These are phyloP conservation scores for Cladorrhinum sp. DNA, from an alignment of 2,329 filamentous ascomycete genomes.

Conservation along the genomic window DNA sequence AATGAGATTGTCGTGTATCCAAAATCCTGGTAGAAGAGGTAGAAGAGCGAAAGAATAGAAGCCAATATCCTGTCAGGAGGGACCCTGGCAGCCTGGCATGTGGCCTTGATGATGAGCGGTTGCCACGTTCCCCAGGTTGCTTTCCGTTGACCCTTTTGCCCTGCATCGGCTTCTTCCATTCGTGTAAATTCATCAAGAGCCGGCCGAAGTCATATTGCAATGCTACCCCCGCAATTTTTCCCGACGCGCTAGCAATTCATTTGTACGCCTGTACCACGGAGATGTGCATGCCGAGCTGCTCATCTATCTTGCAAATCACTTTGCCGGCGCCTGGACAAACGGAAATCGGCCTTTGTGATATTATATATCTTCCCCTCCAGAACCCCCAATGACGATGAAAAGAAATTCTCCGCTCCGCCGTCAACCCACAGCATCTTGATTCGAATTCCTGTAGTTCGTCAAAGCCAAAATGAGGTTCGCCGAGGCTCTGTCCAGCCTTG, in stretches of 20 bases:
- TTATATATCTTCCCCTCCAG: background rate
- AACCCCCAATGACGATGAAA: background rate
- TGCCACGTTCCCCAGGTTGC: background rate
- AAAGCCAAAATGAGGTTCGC: background rate
- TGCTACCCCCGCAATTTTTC: background rate
- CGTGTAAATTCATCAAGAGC: background rate
- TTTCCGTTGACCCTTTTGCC: background rate
- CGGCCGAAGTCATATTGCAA: background rate
- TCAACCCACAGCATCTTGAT: background rate
- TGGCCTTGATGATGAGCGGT: too few species aligned
- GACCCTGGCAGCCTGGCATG: too few species aligned
- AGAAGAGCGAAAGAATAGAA: too few species aligned
- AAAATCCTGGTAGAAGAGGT: too few species aligned
- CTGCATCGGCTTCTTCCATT: too few species aligned
- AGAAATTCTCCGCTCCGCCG: background rate
- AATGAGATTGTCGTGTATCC: background rate
- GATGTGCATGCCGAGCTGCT: background rate
- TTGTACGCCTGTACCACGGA: background rate
- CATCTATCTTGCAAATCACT: background rate
- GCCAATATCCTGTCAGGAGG: too few species aligned
- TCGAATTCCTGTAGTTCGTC: background rate
- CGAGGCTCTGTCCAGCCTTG: background rate
- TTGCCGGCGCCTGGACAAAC: background rate
- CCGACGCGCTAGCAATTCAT: background rate
- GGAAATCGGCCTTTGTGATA: background rate